Base-by-base conservation (phyloP, 2,329 filamentous ascomycete species). In the Aspergillus aculeatinus region DNA sequence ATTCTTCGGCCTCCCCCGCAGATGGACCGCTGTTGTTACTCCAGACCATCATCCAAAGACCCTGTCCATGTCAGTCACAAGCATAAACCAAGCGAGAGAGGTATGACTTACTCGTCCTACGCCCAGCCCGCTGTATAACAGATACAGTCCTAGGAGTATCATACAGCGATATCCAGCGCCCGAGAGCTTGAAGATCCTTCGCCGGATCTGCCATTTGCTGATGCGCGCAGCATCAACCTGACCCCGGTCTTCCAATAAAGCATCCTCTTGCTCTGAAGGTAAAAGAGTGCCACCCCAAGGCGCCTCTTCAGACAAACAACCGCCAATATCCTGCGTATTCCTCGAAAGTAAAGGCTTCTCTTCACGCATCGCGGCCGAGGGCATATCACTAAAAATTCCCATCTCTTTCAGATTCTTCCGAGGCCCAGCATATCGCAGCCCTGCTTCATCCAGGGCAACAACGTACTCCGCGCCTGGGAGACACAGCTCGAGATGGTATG, bases 11-110 rank as follows among this genome's bases (percentile, higher is more conserved):
- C 10, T 23, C 19, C 25, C 16, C n/a, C 42, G 12, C 23, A 14
- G 16, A 25, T 48, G 3, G n/a, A 42, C 16, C 16, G 39, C 39
- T 35, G 19, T 31, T 48, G n/a, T 31, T 55, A 33, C 53, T 55
- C 53, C 53, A 55, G 42, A 35, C 12, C 53, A 55, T 55, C 53
- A 55, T 55, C 53, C 53, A 55, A 6, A 55, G n/a, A 16, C 53
- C 53, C 48, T 50, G 9, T 27, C 5, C 14, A 50, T 27, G 7
- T 50, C 27, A 50, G 25, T 29, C 23, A 27, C 23, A 23, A 50
- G 3, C 12, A 14, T n/a, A n/a, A 9, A 3, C 14, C 23, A 29
- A 50, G 2, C 21, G 9, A 50, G 27, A n/a, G 23, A 50, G 21
- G 6, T 19, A 29, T 27, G 12, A 50, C 48, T n/a, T 11, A 50